Evolutionary conservation across 2,329 filamentous ascomycete genomes (phyloP).

Genomic region (Aspergillus novofumigatus): DNA sequence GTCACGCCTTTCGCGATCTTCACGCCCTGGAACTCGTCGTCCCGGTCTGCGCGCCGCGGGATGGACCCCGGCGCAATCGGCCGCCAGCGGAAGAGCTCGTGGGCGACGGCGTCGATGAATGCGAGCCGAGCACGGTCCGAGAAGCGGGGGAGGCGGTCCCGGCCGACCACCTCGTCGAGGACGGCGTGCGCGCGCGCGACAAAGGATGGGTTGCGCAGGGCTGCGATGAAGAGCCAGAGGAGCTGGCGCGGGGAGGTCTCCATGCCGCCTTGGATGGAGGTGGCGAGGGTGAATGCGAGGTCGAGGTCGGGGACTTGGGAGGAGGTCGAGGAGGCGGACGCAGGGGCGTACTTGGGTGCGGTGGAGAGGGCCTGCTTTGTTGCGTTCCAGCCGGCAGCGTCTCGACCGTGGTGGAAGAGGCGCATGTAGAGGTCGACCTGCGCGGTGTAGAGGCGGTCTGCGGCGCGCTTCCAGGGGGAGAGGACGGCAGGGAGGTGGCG

Average conservation of each 20-base stretch:
- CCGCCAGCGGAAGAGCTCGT: constrained; percentile 37
- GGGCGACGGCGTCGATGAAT: constrained; percentile 33
- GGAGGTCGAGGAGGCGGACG: background rate
- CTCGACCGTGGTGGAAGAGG: constrained; percentile 16
- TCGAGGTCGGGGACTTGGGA: constrained; percentile 38
- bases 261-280: constrained; percentile 47
- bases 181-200: constrained; percentile 35
- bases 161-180: constrained; percentile 32
- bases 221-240: constrained; percentile 46
- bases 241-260: constrained; percentile 49
- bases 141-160: constrained; percentile 28
- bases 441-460: constrained; percentile 16
- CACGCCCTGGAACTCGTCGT: constrained; percentile 46
- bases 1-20: constrained; percentile 46
- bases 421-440: constrained; percentile 26
- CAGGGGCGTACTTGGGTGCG: constrained; percentile 36
- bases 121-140: constrained; percentile 27
- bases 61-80: constrained; percentile 44
- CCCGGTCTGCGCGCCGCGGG: constrained; percentile 45
- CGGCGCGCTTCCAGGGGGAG: constrained; percentile 44
- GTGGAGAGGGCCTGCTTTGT: constrained; percentile 23
- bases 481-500: constrained; percentile 44
- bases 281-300: constrained; percentile 46
- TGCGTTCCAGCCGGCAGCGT: constrained; percentile 22
- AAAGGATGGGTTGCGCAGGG: constrained; percentile 43